Conservation (phyloP, 257 asterid genomes). For the Pogostemon cablin region DNA sequence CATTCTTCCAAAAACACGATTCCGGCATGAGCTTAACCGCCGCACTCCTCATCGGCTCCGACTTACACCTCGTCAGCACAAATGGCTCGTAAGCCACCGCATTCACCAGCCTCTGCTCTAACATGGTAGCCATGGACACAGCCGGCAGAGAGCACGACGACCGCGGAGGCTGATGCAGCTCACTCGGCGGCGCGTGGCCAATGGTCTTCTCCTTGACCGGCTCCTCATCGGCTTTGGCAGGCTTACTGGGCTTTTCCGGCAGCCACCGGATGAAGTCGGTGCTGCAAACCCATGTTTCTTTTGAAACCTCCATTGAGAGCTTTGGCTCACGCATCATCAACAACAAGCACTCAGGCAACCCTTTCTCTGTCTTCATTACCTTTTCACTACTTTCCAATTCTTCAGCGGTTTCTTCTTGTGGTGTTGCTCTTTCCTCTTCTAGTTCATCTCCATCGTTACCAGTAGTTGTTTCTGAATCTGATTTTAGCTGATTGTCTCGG, state of each 20-base stretch:
- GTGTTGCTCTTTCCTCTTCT: conserved; percentile 17
- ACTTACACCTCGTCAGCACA: conserved; percentile 89
- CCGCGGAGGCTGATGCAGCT: conserved; percentile 54
- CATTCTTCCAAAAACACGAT: conserved; percentile 78
- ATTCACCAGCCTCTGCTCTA: conserved; percentile 83
- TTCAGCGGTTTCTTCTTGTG: background rate
- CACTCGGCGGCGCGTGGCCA: conserved; percentile 15
- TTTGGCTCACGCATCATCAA: conserved; percentile 98
- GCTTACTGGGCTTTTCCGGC: conserved; percentile 63
- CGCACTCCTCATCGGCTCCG: conserved; percentile 98
- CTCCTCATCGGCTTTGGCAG: conserved; percentile 40
- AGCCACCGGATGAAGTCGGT: conserved; percentile 79
- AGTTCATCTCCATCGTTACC: background rate
- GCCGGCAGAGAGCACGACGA: conserved; percentile 77
- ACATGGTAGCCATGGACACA: conserved; percentile 71
- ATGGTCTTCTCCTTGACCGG: conserved; percentile 41
- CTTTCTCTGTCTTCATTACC: conserved; percentile 32
- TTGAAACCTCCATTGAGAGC: conserved; percentile 94
- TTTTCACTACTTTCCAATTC: no score
- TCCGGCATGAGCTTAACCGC: conserved; percentile 92
- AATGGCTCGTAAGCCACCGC: conserved; percentile 83
- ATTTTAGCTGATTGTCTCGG: conserved; percentile 11
- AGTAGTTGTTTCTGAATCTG: background rate
- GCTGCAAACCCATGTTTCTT: conserved; percentile 97
- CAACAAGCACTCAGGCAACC: conserved; percentile 78